Evolutionary conservation across 106 monocot genomes (phyloP), one percentile per base, ranked within the genome.

Genomic region (Phalaenopsis aphrodite): DNA sequence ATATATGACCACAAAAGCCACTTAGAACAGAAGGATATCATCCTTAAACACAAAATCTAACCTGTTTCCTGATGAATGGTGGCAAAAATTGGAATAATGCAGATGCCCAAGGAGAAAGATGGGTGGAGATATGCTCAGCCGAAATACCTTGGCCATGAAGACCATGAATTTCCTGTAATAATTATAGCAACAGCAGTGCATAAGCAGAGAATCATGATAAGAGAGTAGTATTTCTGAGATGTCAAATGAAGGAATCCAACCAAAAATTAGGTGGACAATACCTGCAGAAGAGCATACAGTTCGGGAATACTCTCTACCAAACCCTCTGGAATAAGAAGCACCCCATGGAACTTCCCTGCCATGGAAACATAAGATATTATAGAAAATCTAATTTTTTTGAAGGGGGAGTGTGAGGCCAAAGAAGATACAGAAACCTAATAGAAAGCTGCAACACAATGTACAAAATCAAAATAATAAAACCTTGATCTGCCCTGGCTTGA

Each of bases 31-130:
- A 42, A 74, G 3, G 4, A 74, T 74, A 43, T 42, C 6, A 74
- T 6, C 21, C 43, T 74, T 6, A 74, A 74, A 43, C 43, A 74
- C 18, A 45, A 45, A 19, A 42, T 45, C 39, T 17, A 75, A 94
- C 94, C 87, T 94, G 85, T 74, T 79, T 89, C 85, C 84, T 89
- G 46, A 94, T 83, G 58, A 91, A 94, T 58, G 91, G 81, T 5
- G 94, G 94, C 79, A 94, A 82, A 81, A 85, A 94, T 69, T 89
- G 81, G 49, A 86, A 91, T 68, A 94, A 75, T 7, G 94, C 94
- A 78, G 91, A 91, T 61, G 94, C 94, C 94, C 91, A 94, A 52
- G 94, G 91, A 83, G 94, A 94, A 43, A 94, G 83, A 61, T 94
- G 82, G 17, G 46, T 45, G 42, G 86, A 85, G 65, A 94, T 89